Conservation (phyloP, 2,329 filamentous ascomycete genomes). For the Trichoderma gracile region DNA sequence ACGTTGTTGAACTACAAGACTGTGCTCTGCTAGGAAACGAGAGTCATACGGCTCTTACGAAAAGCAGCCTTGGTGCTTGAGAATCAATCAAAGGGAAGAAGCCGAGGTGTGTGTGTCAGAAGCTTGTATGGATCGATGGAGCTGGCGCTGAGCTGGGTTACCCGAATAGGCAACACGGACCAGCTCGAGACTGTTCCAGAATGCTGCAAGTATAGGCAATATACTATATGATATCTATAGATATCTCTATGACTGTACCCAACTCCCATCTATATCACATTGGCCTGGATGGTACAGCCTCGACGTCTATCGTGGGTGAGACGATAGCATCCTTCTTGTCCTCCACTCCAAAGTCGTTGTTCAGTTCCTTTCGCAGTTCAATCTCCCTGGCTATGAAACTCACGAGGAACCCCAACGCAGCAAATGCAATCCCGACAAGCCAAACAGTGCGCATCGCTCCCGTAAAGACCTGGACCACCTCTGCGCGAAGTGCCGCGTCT, state of each 20-base stretch:
- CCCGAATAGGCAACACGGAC: no score
- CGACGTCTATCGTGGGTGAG: not conserved
- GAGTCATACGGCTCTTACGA: no score
- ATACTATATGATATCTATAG: not conserved
- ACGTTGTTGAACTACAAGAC: no score
- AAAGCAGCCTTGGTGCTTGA: no score
- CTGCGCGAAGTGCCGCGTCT: not conserved
- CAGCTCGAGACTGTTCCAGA: no score
- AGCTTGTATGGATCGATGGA: no score
- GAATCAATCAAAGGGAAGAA: no score
- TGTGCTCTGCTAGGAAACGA: no score
- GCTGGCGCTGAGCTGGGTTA: no score
- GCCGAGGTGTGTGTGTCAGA: no score
- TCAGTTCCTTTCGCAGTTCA: not conserved
- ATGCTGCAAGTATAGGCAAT: not conserved
- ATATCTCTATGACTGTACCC: not conserved
- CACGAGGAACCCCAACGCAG: not conserved
- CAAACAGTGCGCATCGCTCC: slow-evolving; percentile 1
- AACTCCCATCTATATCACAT: not conserved
- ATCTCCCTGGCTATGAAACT: slow-evolving; percentile 9
- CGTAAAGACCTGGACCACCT: not conserved
- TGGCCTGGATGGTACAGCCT: not conserved
- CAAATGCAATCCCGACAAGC: slow-evolving; percentile 1
- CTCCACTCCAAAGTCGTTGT: slow-evolving; percentile 8
- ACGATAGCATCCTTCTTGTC: not conserved